phyloP scores from a whole-genome alignment of 2,329 filamentous ascomycete species.

The Rhexocercosporidium sp. region DNA sequence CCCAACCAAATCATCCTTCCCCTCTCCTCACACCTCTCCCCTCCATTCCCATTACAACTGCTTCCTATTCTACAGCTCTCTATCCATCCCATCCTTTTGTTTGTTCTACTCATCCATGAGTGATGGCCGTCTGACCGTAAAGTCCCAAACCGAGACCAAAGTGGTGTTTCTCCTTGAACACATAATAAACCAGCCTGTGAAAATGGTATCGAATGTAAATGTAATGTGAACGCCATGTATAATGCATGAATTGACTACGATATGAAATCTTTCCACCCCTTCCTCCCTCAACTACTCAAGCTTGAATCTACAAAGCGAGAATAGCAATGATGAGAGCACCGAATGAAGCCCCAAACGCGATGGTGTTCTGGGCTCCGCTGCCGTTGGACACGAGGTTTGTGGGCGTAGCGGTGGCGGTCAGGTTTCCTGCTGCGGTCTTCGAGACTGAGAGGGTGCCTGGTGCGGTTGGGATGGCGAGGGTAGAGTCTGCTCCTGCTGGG shows the following conservation, averaged over 20 bases:
- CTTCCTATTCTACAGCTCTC: not conserved
- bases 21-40: not conserved
- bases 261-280: not conserved
- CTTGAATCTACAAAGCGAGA: constrained; percentile 32
- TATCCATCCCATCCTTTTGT: not conserved
- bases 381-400: constrained; percentile 45
- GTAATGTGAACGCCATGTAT: constrained; percentile 22
- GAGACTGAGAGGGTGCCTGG: constrained; percentile 15
- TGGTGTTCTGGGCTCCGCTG: constrained; percentile 37
- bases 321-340: constrained; percentile 36
- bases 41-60: constrained; percentile 5
- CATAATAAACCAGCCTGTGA: constrained; percentile 6
- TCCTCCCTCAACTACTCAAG: too few relatives aligned
- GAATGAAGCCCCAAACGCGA: constrained; percentile 36
- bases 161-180: constrained; percentile 7
- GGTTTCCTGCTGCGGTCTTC: constrained; percentile 29
- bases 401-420: constrained; percentile 39
- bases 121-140: constrained; percentile 35
- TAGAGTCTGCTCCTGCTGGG: constrained; percentile 31
- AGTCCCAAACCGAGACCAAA: constrained; percentile 31
- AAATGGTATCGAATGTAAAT: constrained; percentile 32
- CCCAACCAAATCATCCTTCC: not conserved
- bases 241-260: not conserved
- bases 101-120: constrained; percentile 2
- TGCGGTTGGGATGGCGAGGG: constrained; percentile 33